Evolutionary conservation across 2,329 filamentous ascomycete species (phyloP).

Genomic region (Cucurbitaria berberidis): DNA sequence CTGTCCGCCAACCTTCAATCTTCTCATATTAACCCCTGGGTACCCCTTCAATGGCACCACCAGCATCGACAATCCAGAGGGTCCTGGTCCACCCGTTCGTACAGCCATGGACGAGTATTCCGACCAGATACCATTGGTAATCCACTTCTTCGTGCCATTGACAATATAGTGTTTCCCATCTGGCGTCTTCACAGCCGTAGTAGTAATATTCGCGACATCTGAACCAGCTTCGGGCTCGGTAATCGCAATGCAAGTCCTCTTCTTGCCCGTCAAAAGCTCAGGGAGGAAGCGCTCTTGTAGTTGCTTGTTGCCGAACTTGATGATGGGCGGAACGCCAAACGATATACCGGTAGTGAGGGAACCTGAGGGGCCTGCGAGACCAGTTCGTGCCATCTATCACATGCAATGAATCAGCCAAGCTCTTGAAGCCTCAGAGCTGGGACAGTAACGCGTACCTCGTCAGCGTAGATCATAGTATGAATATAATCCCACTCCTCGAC

Average conservation of each 20-base stretch:
- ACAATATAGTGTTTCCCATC: conserved; percentile 73
- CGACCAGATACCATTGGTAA: conserved; percentile 66
- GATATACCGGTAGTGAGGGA: conserved; percentile 75
- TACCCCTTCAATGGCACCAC: conserved; percentile 73
- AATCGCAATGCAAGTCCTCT: conserved; percentile 76
- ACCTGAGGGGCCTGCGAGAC: conserved; percentile 67
- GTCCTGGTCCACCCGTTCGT: conserved; percentile 70
- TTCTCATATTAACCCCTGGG: conserved; percentile 70
- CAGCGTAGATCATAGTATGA: conserved; percentile 71
- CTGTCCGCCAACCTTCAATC: conserved; percentile 70
- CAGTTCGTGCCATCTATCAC: conserved; percentile 66
- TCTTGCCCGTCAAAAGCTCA: conserved; percentile 69
- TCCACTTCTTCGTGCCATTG: conserved; percentile 80
- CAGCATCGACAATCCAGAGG: conserved; percentile 68
- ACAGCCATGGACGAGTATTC: conserved; percentile 75
- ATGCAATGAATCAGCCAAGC: not conserved
- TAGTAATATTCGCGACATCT: conserved; percentile 75
- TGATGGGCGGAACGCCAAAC: conserved; percentile 73
- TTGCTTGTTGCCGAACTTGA: conserved; percentile 69
- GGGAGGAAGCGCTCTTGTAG: conserved; percentile 74
- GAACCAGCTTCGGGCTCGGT: conserved; percentile 77
- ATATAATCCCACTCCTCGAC: conserved; percentile 78
- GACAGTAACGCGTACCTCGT: conserved; percentile 58
- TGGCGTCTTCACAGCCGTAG: conserved; percentile 66
- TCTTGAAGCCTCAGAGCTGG: not conserved